Conservation (phyloP, 2,329 filamentous ascomycete species). For the Penicillium vulpinum region DNA sequence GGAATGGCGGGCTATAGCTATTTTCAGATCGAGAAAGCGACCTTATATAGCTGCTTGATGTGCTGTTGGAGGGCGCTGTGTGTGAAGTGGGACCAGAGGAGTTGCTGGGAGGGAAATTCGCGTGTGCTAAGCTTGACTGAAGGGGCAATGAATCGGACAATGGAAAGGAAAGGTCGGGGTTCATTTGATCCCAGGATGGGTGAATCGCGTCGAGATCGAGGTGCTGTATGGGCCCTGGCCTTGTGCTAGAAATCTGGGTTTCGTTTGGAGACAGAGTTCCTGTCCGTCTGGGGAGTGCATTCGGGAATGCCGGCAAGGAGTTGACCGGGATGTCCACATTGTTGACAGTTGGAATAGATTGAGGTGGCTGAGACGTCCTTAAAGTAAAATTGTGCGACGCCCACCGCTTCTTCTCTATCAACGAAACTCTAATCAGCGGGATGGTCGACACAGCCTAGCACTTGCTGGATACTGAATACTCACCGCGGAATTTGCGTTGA, state of each 20-base stretch:
- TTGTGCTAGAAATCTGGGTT: not conserved
- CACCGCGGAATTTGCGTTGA: not conserved
- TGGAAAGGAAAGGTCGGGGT: not conserved
- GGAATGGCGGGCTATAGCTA: not conserved
- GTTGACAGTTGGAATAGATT: not conserved
- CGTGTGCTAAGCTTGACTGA: not conserved
- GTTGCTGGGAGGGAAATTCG: not conserved
- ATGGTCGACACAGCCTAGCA: no score
- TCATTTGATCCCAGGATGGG: not conserved
- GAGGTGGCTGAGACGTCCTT: not conserved
- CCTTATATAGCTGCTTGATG: not conserved
- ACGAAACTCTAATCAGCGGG: not conserved
- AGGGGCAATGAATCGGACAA: not conserved
- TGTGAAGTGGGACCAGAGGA: no score
- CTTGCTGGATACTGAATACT: not conserved
- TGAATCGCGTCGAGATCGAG: not conserved
- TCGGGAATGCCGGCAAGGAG: not conserved
- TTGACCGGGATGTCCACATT: not conserved
- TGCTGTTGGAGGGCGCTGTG: no score
- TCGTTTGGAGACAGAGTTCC: not conserved
- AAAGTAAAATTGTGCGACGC: no score
- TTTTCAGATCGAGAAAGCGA: not conserved
- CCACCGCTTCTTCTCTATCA: not conserved
- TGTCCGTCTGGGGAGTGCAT: not conserved
- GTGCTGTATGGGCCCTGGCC: not conserved